These are phyloP conservation scores for Serendipita vermifera DNA, from an alignment of 768 basidiomycete species.

Conservation along the genomic window DNA sequence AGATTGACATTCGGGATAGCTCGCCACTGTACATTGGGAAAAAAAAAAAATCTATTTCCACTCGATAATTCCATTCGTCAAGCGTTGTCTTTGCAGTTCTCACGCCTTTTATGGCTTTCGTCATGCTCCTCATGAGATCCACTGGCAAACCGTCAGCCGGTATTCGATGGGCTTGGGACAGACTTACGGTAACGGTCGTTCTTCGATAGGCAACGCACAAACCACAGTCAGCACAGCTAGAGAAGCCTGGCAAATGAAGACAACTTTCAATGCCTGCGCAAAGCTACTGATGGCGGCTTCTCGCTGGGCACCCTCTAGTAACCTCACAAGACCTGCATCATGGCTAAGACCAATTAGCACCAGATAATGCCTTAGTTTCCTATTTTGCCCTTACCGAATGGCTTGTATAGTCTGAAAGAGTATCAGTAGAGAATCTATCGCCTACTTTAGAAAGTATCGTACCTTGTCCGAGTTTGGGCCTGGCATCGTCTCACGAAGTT, in stretches of 20 bases:
- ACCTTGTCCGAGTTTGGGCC: slow-evolving; percentile 66
- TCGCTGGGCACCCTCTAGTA: slow-evolving; percentile 40
- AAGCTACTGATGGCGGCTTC: slow-evolving; percentile 64
- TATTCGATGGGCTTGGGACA: neutral
- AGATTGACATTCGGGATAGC: no score
- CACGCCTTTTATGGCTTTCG: no score
- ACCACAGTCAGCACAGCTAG: slow-evolving; percentile 55
- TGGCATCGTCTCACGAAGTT: slow-evolving; percentile 59
- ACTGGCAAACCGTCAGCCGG: slow-evolving; percentile 25
- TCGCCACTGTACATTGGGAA: no score
- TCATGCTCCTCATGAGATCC: slow-evolving; percentile 52
- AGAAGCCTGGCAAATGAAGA: slow-evolving; percentile 68
- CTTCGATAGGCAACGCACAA: slow-evolving; percentile 58
- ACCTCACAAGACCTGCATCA: slow-evolving; percentile 57
- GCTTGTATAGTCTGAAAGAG: neutral
- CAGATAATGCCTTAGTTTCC: no score
- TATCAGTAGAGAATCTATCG: slow-evolving; percentile 13
- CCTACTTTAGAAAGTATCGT: slow-evolving; percentile 23
- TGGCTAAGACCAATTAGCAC: slow-evolving; percentile 14
- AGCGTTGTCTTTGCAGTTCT: no score
- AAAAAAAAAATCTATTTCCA: no score
- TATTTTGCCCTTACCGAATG: neutral
- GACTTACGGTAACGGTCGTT: slow-evolving; percentile 45
- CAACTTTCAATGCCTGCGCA: slow-evolving; percentile 61
- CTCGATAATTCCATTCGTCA: no score